A percentile compares a stretch with the other conserved stretches of the same genome.
Conservation (phyloP, 2,329 filamentous ascomycete species). For the Aspergillus sp. region DNA sequence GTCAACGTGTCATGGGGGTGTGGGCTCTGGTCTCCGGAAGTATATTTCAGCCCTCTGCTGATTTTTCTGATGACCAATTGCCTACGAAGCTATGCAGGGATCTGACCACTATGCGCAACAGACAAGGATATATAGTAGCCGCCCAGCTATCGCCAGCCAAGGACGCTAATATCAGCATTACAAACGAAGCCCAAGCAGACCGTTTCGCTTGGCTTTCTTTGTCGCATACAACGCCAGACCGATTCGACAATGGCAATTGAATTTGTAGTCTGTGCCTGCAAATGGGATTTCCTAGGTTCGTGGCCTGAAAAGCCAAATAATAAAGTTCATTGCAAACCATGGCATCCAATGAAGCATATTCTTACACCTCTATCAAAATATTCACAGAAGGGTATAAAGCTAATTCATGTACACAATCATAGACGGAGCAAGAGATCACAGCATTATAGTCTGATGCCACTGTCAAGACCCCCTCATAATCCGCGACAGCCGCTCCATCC, state of each 20-base stretch:
- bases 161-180: background rate
- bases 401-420: background rate
- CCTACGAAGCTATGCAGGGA: background rate
- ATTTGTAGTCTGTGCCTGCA: too few species aligned
- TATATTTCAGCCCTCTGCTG: background rate
- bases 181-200: background rate
- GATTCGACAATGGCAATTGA: too few species aligned
- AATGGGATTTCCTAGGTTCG: background rate
- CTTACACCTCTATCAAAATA: background rate
- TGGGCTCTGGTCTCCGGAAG: background rate
- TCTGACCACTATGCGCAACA: background rate
- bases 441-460: background rate
- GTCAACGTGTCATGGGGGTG: conserved; percentile 22
- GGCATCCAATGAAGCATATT: background rate
- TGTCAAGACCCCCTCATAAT: background rate
- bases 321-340: background rate
- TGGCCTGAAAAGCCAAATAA: background rate
- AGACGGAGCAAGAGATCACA: background rate
- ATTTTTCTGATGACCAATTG: background rate
- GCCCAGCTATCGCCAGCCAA: background rate
- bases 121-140: background rate
- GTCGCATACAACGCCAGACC: too few species aligned
- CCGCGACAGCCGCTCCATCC: conserved; percentile 4
- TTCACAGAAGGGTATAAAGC: conserved; percentile 5
- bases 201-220: background rate